phyloP scores from a whole-genome alignment of 352 stramenopile species.

The Globisporangium canariense region DNA sequence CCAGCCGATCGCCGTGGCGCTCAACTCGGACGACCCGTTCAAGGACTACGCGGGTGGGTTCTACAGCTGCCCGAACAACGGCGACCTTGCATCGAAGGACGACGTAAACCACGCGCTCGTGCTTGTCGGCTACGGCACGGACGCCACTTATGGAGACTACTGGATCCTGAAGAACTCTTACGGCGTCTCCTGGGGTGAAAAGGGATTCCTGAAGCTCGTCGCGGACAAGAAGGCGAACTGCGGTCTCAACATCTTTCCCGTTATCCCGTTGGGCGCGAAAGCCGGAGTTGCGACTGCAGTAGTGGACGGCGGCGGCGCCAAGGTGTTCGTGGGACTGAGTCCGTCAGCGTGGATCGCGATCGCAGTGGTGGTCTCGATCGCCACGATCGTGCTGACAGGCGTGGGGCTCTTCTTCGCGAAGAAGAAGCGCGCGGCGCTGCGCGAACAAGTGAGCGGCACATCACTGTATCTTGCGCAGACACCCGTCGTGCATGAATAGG shows the following conservation, averaged over 20 bases:
- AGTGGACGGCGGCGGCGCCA: conserved; percentile 63
- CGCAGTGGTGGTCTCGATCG: conserved; percentile 40
- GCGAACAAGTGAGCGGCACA: conserved; percentile 41
- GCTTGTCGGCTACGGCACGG: conserved; percentile 72
- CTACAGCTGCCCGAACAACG: conserved; percentile 69
- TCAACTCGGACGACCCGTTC: conserved; percentile 72
- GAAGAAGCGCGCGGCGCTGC: conserved; percentile 40
- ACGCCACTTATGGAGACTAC: conserved; percentile 54
- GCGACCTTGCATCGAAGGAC: conserved; percentile 54
- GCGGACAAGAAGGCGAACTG: conserved; percentile 75
- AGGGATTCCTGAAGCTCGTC: conserved; percentile 62
- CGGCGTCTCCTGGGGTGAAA: conserved; percentile 58
- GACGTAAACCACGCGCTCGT: conserved; percentile 75
- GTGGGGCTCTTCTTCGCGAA: conserved; percentile 47
- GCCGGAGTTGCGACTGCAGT: conserved; percentile 31
- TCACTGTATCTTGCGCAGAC: conserved; percentile 33
- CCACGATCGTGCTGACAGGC: conserved; percentile 48
- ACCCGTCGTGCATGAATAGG: conserved; percentile 8
- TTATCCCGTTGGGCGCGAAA: conserved; percentile 58
- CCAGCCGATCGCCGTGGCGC: conserved; percentile 71
- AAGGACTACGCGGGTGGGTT: conserved; percentile 65
- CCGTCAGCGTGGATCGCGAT: conserved; percentile 57
- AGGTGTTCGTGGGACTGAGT: conserved; percentile 56
- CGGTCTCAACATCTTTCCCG: conserved; percentile 74
- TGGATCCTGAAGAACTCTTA: conserved; percentile 87